These are phyloP conservation scores for Echites panduratus DNA, from an alignment of 257 asterid species.

Conservation along the genomic window DNA sequence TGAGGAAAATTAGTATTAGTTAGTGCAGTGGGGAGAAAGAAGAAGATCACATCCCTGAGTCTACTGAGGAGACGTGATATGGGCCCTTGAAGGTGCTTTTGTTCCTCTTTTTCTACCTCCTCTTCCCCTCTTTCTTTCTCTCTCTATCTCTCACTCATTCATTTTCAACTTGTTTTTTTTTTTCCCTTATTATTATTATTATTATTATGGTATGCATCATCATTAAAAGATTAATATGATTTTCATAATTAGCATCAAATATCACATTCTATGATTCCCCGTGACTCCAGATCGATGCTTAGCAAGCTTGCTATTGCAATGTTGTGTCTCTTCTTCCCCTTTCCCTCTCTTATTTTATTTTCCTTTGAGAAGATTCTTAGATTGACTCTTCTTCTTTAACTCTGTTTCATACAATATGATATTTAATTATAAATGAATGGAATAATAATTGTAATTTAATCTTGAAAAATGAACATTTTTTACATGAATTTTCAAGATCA, in stretches of 20 bases:
- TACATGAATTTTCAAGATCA: too few relatives aligned
- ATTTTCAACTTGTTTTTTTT: conserved; percentile 39
- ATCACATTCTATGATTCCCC: conserved; percentile 24
- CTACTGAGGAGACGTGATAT: conserved; percentile 56
- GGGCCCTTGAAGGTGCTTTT: conserved; percentile 65
- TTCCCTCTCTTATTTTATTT: too few relatives aligned
- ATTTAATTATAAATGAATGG: too few relatives aligned
- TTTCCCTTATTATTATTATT: too few relatives aligned
- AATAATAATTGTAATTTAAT: too few relatives aligned
- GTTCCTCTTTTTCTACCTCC: conserved; percentile 34
- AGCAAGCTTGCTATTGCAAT: too few relatives aligned
- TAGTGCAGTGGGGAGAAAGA: conserved; percentile 42
- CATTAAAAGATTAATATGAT: conserved; percentile 13
- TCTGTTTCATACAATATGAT: too few relatives aligned
- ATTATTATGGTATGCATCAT: conserved; percentile 21
- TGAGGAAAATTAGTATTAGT: conserved; percentile 29
- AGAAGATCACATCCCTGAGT: conserved; percentile 44
- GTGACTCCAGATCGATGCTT: conserved; percentile 41
- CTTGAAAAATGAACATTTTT: too few relatives aligned
- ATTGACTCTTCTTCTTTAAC: background rate
- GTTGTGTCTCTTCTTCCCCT: too few relatives aligned
- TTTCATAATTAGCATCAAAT: conserved; percentile 9
- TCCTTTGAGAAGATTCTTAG: too few relatives aligned
- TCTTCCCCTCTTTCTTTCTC: conserved; percentile 2
- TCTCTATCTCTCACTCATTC: conserved; percentile 1